These are phyloP conservation scores for Phytophthora cactorum DNA, from an alignment of 352 stramenopile species.

Conservation along the genomic window DNA sequence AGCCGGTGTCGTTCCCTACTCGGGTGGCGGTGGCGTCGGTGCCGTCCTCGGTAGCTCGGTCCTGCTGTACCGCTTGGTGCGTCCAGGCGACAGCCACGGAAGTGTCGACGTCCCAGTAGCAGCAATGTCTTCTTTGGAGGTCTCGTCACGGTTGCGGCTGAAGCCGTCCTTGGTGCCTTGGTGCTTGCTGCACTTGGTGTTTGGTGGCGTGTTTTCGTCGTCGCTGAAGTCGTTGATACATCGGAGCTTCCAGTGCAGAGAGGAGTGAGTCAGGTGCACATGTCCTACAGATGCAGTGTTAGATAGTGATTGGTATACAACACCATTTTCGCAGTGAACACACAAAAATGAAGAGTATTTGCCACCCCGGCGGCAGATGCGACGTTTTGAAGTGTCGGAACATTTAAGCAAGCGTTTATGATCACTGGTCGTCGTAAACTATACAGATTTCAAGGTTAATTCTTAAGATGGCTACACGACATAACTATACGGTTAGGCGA, in stretches of 20 bases:
- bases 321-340: too few relatives aligned
- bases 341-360: too few relatives aligned
- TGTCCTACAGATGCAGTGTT: too few relatives aligned
- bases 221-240: not conserved
- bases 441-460: conserved; percentile 2
- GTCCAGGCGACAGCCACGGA: conserved; percentile 1
- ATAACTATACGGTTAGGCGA: not conserved
- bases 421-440: conserved; percentile 1
- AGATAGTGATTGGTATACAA: too few relatives aligned
- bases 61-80: not conserved
- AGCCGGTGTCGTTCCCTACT: too few relatives aligned
- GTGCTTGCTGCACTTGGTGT: not conserved
- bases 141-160: not conserved
- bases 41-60: too few relatives aligned
- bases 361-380: too few relatives aligned
- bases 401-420: conserved; percentile 1
- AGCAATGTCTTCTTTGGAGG: not conserved
- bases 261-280: not conserved
- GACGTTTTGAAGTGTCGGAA: not conserved
- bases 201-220: conserved; percentile 7
- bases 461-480: conserved; percentile 2
- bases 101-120: not conserved
- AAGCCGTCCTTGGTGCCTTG: not conserved
- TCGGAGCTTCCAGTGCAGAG: not conserved
- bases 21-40: too few relatives aligned